These are phyloP conservation scores for Neurospora sp. DNA, from an alignment of 495 filamentous ascomycete genomes.

Conservation along the genomic window DNA sequence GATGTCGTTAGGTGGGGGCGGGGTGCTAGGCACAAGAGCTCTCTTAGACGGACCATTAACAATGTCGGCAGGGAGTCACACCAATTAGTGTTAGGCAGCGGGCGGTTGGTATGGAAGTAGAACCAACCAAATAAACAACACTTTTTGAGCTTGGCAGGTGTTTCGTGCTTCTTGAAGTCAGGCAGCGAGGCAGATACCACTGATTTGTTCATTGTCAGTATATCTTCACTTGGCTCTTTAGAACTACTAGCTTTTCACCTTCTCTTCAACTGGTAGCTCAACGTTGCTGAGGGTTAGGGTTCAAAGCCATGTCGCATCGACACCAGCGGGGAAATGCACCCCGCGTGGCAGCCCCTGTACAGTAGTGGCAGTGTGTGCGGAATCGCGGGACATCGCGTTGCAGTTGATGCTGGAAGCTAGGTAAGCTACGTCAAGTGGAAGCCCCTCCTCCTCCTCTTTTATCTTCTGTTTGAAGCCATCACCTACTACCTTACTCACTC, in stretches of 20 bases:
- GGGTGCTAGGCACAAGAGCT: neutral
- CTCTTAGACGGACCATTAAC: neutral
- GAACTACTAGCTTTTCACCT: neutral
- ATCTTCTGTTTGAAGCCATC: neutral
- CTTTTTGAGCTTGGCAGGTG: neutral
- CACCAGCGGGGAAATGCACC: neutral
- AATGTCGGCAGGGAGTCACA: neutral
- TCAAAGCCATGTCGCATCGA: neutral
- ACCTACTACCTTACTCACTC: constrained; percentile 2
- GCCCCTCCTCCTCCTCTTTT: neutral
- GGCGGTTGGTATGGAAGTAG: neutral
- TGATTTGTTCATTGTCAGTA: neutral
- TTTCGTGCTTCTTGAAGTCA: neutral
- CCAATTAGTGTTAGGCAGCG: neutral
- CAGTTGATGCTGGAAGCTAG: neutral
- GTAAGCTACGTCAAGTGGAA: neutral
- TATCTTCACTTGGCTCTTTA: neutral
- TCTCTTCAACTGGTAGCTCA: neutral
- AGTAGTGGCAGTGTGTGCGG: neutral
- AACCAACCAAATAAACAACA: neutral
- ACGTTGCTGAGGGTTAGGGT: neutral
- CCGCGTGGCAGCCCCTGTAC: neutral
- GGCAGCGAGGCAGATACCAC: neutral
- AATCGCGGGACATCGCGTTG: neutral
- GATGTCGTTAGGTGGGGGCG: neutral